Base-by-base conservation (phyloP, 257 asterid genomes). In the Solanum medicagineum region DNA sequence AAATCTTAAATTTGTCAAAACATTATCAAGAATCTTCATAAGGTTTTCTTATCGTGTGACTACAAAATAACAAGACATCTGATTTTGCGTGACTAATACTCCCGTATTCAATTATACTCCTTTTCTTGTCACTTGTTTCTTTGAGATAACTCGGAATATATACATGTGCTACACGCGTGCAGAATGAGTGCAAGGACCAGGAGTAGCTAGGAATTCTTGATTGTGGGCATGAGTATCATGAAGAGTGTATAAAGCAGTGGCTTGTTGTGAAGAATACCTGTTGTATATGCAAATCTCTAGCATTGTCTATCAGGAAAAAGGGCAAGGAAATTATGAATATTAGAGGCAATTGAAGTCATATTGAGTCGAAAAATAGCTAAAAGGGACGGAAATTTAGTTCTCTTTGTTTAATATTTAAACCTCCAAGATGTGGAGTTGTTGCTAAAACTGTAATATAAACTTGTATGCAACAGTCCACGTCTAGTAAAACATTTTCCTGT, bases 201-300 rank as follows among this genome's bases (percentile, higher is more conserved):
- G 97, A 92, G 20, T 88, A 66, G 74, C 65, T 94, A 1, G 97
- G 93, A 69, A 84, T 85, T 3, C 91, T 94, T 10, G 91, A 91
- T 19, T 95, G 98, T 51, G 90, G 93, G 29, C 98, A 95, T n/a
- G 95, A 93, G 84, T 94, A 92, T 85, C 98, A 95, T 84, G 89
- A 69, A 2, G 96, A 88, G 15, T 95, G 98, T 90, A 79, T 94
- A 47, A 91, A 84, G 90, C 92, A 91, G 86, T 95, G 96, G 98
- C 88, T 95, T 88, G 84, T 86, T 24, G 82, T 91, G 88, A 95
- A 94, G 91, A 94, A 94, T 54, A 81, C 87, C 6, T 94, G 98
- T 54, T 94, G 96, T 1, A 92, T 95, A 8, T 95, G 95, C 96
- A 95, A 29, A 29, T 29, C 32, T 29, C 32, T 3, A 29, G 32